A percentile compares a stretch with the other conserved stretches of the same genome.
phyloP scores from a whole-genome alignment of 2,329 filamentous ascomycete species.

The Colletotrichum australisinense region DNA sequence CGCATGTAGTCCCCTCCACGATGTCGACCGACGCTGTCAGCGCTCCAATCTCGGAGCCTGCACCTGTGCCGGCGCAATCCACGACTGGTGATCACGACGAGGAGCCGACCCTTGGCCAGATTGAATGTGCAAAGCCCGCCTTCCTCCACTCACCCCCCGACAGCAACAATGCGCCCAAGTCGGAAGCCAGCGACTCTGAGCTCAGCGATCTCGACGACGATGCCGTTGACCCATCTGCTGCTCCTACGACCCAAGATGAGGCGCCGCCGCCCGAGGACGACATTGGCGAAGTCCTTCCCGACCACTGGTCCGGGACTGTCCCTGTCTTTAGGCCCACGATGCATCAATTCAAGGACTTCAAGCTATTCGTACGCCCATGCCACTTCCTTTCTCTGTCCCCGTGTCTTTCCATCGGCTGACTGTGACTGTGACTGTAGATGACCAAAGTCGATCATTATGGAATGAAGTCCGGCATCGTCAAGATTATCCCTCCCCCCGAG shows the following conservation, averaged over 20 bases:
- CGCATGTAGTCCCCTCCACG: slow-evolving; percentile 58
- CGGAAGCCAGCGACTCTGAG: slow-evolving; percentile 72
- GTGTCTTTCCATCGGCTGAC: slow-evolving; percentile 41
- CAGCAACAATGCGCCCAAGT: slow-evolving; percentile 69
- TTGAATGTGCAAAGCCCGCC: slow-evolving; percentile 53
- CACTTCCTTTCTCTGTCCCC: neutral
- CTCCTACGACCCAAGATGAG: slow-evolving; percentile 39
- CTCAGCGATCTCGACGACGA: slow-evolving; percentile 74
- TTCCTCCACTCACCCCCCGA: slow-evolving; percentile 73
- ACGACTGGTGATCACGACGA: slow-evolving; percentile 37
- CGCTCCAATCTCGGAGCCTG: slow-evolving; percentile 56
- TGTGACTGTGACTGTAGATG: slow-evolving; percentile 59
- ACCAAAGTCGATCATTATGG: slow-evolving; percentile 91
- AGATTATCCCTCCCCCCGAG: slow-evolving; percentile 92
- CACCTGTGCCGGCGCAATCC: slow-evolving; percentile 38
- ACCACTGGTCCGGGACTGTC: slow-evolving; percentile 91
- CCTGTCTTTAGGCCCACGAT: slow-evolving; percentile 96
- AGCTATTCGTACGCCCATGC: slow-evolving; percentile 77
- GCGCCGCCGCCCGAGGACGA: slow-evolving; percentile 53
- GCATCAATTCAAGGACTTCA: slow-evolving; percentile 94
- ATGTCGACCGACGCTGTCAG: slow-evolving; percentile 69
- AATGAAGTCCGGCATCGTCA: slow-evolving; percentile 97
- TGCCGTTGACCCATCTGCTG: slow-evolving; percentile 45
- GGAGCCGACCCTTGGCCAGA: slow-evolving; percentile 41
- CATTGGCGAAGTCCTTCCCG: slow-evolving; percentile 83